Evolutionary conservation across 208 protist species (phyloP), one percentile per base, ranked within the genome.

Genomic region (Trichomonas tenax): DNA sequence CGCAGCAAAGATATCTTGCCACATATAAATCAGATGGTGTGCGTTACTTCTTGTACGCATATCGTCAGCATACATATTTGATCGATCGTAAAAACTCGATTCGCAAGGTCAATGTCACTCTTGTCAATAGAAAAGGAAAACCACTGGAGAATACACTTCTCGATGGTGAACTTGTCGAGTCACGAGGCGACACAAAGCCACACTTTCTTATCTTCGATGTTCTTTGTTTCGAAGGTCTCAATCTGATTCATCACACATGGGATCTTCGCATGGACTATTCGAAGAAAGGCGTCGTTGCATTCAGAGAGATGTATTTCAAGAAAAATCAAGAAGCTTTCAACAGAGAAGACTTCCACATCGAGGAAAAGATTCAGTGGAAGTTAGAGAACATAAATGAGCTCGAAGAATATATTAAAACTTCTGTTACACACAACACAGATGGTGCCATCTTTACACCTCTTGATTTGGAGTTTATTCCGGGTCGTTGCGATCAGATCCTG

Each of bases 1-100:
- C 11, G 36, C 40, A 93, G 38, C 21, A 93, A 48, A 23, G 10
- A 51, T 93, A 93, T 51, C 17, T 23, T 51, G 86, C 86, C 15
- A 93, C 86, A 34, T 93, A 93, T 38, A 93, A 93, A 51, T 93
- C 86, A 40, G 86, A 93, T 93, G 86, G 86, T 93, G 45, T 44
- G 34, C 40, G 86, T 21, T 93, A 93, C 31, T 93, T 93, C 15
- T 10, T 93, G 9, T 38, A 48, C 15, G 23, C n/a, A 36, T 26
- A 34, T 17, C 15, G 46, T 23, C 21, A 44, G 0, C 45, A 93
- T 11, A 31, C 26, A 17, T 93, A 51, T 93, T 58, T 93, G 9
- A 41, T 93, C 31, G 86, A 93, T 38, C 9, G 86, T 34, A 93
- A 93, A 36, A 23, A 48, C 15, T 41, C 41, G 51, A n/a, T 93